Evolutionary conservation across 768 basidiomycete genomes (phyloP), one percentile per base, ranked within the genome.

Genomic region (Cystofilobasidium ferigula): DNA sequence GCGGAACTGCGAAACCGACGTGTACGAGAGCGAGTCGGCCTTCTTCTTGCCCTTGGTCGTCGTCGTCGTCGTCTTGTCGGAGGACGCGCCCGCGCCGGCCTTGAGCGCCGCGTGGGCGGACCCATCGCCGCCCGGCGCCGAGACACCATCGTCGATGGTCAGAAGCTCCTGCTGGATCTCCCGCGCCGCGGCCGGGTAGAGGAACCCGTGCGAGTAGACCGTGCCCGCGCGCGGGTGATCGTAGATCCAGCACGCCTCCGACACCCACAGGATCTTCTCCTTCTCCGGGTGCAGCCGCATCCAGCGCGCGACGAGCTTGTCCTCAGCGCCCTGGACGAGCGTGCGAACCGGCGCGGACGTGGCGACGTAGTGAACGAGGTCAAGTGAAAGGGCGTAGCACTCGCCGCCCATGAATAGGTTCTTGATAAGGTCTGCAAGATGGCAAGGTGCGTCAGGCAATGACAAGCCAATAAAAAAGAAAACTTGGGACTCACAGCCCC

Each of bases 161-260:
- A 58, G 35, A n/a, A 58, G 40, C 13, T 69, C 78, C 30, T 79
- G 76, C 70, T 83, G 82, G 47, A 92, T 81, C 34, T 88, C 82
- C 43, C 81, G 80, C 36, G 83, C 86, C 73, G 91, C 86, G 13
- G 89, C 89, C 2, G 94, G 94, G 80, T 90, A 98, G 38, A 97
- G 76, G 79, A 89, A 98, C 0, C 94, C 94, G 76, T 95, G 94
- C 9, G 90, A 84, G 74, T 97, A 92, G 85, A 94, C 92, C 24
- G 93, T 95, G 57, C 88, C 87, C 20, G 88, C 85, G 57, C 90
- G 86, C 1, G 94, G 94, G 77, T 97, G 94, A 74, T 99, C 93
- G 76, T 99, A 97, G 70, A 99, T 89, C 89, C 90, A 94, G 76
- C 94, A 98, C 32, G 86, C 83, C 73, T 99, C 93, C 70, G 87